Base-by-base conservation (phyloP, 768 basidiomycete species). In the Strobilomyces echinocephalus region DNA sequence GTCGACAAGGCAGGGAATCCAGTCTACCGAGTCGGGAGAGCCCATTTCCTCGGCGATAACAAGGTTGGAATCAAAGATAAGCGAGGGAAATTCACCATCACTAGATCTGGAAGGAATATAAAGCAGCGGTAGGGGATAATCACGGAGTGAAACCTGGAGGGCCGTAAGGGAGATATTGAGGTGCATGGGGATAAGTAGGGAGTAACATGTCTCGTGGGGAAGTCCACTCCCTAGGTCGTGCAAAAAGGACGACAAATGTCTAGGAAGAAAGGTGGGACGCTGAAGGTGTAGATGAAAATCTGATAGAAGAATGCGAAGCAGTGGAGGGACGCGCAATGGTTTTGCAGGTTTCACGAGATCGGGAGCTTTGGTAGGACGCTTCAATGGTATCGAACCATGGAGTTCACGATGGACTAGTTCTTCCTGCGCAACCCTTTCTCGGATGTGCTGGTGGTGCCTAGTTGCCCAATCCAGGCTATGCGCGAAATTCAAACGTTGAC, bases 31-130 rank as follows among this genome's bases (percentile, higher is more conserved):
- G 33, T 75, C 64, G 1, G 77, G 73, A 8, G 79, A 76, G 2
- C 88, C 87, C 74, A 90, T 81, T 69, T 97, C 92, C 71, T 97
- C 94, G 0, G 84, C 91, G 43, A 95, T 76, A 52, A 95, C 87
- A 45, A 97, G 69, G 62, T 92, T 86, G 12, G 85, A 81, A 55
- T 85, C 81, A 64, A 91, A 86, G 21, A 79, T 75, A 70, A 85
- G 82, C 0, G 80, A 77, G 11, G 79, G 66, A 18, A 69, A 60
- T 6, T 61, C 70, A 26, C 75, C 70, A 2, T 56, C 58, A 14
- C 38, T 38, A 36, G 71, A 58, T 53, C 73, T 71, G 15, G 79
- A 63, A 33, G 88, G 87, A 41, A 95, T 78, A 62, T 84, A 76
- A n/a, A 93, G 70, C 48, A 97, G 67, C 1, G 94, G 92, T 31